Evolutionary conservation across 139 green algal genomes (phyloP).

Genomic region (Chlorella vulgaris): DNA sequence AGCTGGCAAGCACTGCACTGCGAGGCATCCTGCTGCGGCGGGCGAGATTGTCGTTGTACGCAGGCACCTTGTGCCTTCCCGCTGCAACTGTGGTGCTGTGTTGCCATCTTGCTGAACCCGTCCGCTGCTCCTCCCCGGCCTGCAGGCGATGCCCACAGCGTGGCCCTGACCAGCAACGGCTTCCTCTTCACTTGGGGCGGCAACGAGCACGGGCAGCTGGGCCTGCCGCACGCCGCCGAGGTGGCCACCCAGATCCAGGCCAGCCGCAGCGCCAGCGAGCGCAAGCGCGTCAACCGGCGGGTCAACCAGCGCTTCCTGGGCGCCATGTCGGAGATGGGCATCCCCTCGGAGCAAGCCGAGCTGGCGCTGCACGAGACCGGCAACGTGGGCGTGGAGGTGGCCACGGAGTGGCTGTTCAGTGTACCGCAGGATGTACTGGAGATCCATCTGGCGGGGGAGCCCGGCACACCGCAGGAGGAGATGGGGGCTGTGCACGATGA

Average conservation of each 20-base stretch:
- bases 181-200: constrained; percentile 89
- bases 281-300: constrained; percentile 38
- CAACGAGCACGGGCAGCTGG: constrained; percentile 86
- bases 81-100: too few relatives aligned
- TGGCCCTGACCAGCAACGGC: constrained; percentile 81
- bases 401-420: constrained; percentile 88
- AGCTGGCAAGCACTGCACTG: too few relatives aligned
- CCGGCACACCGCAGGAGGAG: constrained; percentile 40
- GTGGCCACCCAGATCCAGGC: constrained; percentile 48
- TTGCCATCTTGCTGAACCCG: too few relatives aligned
- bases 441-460: constrained; percentile 49
- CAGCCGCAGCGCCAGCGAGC: constrained; percentile 35
- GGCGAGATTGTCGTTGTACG: too few relatives aligned
- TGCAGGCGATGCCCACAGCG: constrained; percentile 73
- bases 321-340: constrained; percentile 90
- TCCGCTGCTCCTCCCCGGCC: too few relatives aligned
- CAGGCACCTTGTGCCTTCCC: too few relatives aligned
- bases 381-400: constrained; percentile 90
- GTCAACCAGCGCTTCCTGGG: constrained; percentile 82
- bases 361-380: constrained; percentile 84
- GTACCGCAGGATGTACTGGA: constrained; percentile 60
- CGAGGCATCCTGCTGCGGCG: too few relatives aligned
- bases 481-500: constrained; percentile 31
- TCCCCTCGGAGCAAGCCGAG: constrained; percentile 67
- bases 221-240: constrained; percentile 68